These are phyloP conservation scores for Mycena crocata DNA, from an alignment of 768 basidiomycete species.

Conservation along the genomic window DNA sequence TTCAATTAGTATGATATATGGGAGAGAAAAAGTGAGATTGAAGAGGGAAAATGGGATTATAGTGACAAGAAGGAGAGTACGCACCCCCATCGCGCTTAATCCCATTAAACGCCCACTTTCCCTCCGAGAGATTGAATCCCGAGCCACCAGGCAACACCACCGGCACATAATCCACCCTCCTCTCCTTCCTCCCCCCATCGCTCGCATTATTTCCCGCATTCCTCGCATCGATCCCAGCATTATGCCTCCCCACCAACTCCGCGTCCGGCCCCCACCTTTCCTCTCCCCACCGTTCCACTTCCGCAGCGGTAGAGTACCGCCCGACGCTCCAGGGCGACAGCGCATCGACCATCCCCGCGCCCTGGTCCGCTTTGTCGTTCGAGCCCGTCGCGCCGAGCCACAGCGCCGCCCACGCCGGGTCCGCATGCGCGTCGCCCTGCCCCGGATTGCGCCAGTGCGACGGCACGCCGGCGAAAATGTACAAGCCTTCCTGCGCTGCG, in stretches of 20 bases:
- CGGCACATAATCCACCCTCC: conserved; percentile 84
- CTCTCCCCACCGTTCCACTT: conserved; percentile 73
- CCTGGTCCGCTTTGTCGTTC: too few species aligned
- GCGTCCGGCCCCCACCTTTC: conserved; percentile 74
- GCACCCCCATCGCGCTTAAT: conserved; percentile 79
- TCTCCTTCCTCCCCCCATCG: conserved; percentile 38
- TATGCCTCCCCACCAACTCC: conserved; percentile 64
- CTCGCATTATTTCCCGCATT: too few species aligned
- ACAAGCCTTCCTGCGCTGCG: conserved; percentile 9
- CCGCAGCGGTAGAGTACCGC: conserved; percentile 67
- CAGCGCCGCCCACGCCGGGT: conserved; percentile 72
- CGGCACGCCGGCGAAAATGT: conserved; percentile 64
- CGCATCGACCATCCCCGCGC: conserved; percentile 66
- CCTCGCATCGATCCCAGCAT: conserved; percentile 54
- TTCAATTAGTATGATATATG: too few species aligned
- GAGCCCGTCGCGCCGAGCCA: too few species aligned
- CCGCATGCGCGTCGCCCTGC: conserved; percentile 73
- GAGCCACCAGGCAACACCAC: conserved; percentile 87
- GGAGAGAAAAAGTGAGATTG: too few species aligned
- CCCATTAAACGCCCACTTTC: conserved; percentile 79
- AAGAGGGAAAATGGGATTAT: too few species aligned
- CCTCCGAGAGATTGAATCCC: conserved; percentile 77
- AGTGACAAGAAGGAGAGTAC: too few species aligned
- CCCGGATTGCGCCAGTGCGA: conserved; percentile 80
- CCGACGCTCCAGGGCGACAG: conserved; percentile 89